Percentiles rank a stretch among this genome's conserved stretches.
Evolutionary conservation across 176 grass and related monocot genomes (phyloP).

Genomic region (Aegilops tauschii): DNA sequence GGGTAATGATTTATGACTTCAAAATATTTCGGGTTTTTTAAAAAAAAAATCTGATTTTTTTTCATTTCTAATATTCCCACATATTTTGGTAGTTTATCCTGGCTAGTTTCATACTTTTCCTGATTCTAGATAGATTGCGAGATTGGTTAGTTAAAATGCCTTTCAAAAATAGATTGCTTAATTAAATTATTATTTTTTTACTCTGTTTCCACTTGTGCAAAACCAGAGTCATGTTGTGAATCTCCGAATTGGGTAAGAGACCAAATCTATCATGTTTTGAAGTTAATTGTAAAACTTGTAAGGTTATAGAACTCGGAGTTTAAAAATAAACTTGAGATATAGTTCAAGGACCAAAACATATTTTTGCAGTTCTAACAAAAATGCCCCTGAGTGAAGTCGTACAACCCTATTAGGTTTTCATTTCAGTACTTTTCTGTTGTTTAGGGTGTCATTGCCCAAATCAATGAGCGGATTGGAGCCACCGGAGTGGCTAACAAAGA

Average conservation of each 20-base stretch:
- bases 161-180: too few relatives aligned
- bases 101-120: background rate
- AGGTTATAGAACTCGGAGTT: background rate
- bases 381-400: background rate
- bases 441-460: slow-evolving; percentile 67
- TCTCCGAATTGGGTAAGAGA: background rate
- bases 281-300: background rate
- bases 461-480: slow-evolving; percentile 82
- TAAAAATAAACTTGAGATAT: background rate
- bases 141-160: too few relatives aligned
- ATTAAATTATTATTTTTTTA: background rate
- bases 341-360: background rate
- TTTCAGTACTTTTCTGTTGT: background rate
- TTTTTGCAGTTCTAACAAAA: background rate
- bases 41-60: background rate
- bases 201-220: background rate
- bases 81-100: background rate
- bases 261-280: background rate
- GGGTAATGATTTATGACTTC: too few relatives aligned
- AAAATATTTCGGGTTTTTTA: too few relatives aligned
- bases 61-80: background rate
- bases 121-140: background rate
- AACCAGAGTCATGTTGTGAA: background rate
- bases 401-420: background rate
- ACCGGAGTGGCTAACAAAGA: slow-evolving; percentile 67